A percentile compares a stretch with the other conserved stretches of the same genome.
Evolutionary conservation across 1,139 yeast genomes (phyloP).

Genomic region (Candida sp.): DNA sequence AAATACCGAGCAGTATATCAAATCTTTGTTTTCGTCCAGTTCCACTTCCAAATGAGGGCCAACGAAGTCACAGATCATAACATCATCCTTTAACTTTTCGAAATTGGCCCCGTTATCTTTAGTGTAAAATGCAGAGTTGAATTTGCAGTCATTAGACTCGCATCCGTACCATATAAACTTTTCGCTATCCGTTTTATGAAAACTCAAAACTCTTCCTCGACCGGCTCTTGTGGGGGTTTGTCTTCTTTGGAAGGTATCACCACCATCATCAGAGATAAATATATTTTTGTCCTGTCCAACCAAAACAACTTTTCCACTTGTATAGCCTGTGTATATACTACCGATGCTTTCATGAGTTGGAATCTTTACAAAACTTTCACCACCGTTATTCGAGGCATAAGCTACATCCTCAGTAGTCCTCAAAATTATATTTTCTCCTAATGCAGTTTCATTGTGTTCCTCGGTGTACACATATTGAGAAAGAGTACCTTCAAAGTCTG

Average conservation of each 20-base stretch:
- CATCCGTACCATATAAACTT: slow-evolving; percentile 72
- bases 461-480: slow-evolving; percentile 57
- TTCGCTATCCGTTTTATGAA: slow-evolving; percentile 51
- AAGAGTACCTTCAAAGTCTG: slow-evolving; percentile 42
- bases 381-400: slow-evolving; percentile 78
- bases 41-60: slow-evolving; percentile 43
- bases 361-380: slow-evolving; percentile 52
- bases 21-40: slow-evolving; percentile 36
- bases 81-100: slow-evolving; percentile 46
- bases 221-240: slow-evolving; percentile 49
- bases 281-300: slow-evolving; percentile 50
- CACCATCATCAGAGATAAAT: slow-evolving; percentile 67
- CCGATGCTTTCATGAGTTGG: slow-evolving; percentile 47
- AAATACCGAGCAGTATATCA: slow-evolving; percentile 60
- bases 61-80: slow-evolving; percentile 64
- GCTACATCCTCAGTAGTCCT: slow-evolving; percentile 50
- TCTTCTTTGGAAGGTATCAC: slow-evolving; percentile 44
- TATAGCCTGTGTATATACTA: slow-evolving; percentile 57
- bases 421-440: slow-evolving; percentile 73
- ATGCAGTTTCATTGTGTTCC: slow-evolving; percentile 26
- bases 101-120: slow-evolving; percentile 64
- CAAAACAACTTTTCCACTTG: slow-evolving; percentile 63
- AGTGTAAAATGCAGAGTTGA: slow-evolving; percentile 52
- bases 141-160: slow-evolving; percentile 46
- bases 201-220: slow-evolving; percentile 34